Conservation (phyloP, 129 eudicot genomes). For the Pulicaria dysenterica region DNA sequence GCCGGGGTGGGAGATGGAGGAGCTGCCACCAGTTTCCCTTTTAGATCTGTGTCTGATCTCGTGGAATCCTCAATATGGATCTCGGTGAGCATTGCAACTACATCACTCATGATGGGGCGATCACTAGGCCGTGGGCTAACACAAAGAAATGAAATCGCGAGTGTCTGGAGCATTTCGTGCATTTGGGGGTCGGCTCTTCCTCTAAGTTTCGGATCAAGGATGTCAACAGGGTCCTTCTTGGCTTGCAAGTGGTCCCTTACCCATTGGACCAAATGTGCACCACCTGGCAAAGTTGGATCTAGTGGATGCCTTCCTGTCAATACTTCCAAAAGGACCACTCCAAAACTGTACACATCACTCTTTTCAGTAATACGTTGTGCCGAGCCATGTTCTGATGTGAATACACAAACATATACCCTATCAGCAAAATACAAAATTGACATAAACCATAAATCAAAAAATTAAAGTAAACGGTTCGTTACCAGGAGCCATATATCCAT, state of each 20-base stretch:
- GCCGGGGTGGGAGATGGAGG: constrained; percentile 49
- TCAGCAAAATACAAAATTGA: constrained; percentile 21
- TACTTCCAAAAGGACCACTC: constrained; percentile 85
- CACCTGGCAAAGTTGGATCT: constrained; percentile 94
- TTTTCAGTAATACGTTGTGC: constrained; percentile 81
- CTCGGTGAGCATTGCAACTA: constrained; percentile 94
- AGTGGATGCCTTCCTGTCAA: constrained; percentile 97
- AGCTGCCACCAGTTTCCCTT: constrained; percentile 40
- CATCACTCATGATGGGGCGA: constrained; percentile 93
- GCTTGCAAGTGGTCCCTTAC: constrained; percentile 73
- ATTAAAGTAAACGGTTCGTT: not conserved
- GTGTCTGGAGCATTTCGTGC: constrained; percentile 96
- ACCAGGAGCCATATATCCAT: constrained; percentile 99
- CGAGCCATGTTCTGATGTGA: constrained; percentile 71
- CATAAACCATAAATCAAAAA: not conserved
- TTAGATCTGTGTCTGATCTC: constrained; percentile 53
- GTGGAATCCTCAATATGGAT: constrained; percentile 62
- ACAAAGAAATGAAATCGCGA: constrained; percentile 89
- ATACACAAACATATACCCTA: not conserved
- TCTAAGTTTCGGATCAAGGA: constrained; percentile 81
- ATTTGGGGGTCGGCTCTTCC: constrained; percentile 91
- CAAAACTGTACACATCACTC: constrained; percentile 97
- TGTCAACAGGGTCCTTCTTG: constrained; percentile 60
- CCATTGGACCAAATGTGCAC: constrained; percentile 91
- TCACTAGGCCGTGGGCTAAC: constrained; percentile 73